Conservation (phyloP, 768 basidiomycete genomes). For the Rhizopogon roseolus region DNA sequence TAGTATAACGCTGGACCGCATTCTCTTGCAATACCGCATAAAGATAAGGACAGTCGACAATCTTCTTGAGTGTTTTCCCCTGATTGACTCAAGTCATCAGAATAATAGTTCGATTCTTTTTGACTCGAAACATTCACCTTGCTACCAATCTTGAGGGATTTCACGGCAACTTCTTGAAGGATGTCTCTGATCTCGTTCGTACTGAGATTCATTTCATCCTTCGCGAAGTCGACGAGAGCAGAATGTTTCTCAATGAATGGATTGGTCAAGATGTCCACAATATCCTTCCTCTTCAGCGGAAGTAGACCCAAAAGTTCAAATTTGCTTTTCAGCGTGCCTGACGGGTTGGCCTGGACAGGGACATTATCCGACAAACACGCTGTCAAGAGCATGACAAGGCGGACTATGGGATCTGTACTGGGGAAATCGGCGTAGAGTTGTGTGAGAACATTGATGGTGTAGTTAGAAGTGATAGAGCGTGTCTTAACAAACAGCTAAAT, state of each 20-base stretch:
- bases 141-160: conserved; percentile 59
- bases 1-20: conserved; percentile 46
- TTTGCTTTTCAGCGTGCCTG: conserved; percentile 33
- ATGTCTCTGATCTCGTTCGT: conserved; percentile 38
- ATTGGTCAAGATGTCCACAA: conserved; percentile 58
- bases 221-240: conserved; percentile 48
- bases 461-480: conserved; percentile 52
- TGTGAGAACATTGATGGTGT: conserved; percentile 49
- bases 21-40: conserved; percentile 36
- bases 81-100: conserved; percentile 15
- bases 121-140: conserved; percentile 20
- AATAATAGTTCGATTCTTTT: not conserved
- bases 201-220: conserved; percentile 37
- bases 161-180: conserved; percentile 53
- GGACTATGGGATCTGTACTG: conserved; percentile 51
- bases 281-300: conserved; percentile 54
- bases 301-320: conserved; percentile 51
- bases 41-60: conserved; percentile 44
- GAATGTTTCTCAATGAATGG: conserved; percentile 63
- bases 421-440: conserved; percentile 67
- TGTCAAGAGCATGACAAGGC: conserved; percentile 70
- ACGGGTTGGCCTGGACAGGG: conserved; percentile 22
- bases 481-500: conserved; percentile 64
- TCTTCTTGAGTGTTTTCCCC: conserved; percentile 63
- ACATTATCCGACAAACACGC: conserved; percentile 43